Evolutionary conservation across 805 yeast species (phyloP).

Genomic region (Metschnikowia vanudenii): DNA sequence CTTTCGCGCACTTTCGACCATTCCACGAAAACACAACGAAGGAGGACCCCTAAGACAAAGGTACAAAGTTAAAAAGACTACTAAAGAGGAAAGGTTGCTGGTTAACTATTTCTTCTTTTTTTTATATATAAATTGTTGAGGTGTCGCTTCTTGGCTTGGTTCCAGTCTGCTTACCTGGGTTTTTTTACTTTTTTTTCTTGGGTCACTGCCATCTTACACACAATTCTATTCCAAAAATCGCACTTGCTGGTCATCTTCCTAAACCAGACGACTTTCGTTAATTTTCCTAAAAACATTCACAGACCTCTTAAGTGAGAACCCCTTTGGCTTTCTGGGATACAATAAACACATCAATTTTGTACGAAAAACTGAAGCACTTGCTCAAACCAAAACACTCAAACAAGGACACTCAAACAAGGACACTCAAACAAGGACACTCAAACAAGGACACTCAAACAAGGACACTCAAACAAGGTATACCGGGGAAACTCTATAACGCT

Average conservation of each 20-base stretch:
- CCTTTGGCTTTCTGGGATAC: no score
- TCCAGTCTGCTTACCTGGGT: background rate
- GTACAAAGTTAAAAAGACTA: no score
- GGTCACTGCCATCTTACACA: background rate
- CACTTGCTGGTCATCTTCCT: no score
- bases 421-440: no score
- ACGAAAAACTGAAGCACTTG: no score
- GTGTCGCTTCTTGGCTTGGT: background rate
- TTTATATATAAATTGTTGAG: background rate
- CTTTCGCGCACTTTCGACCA: background rate
- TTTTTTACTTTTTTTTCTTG: background rate
- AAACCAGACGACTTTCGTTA: background rate
- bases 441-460: no score
- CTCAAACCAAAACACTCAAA: no score
- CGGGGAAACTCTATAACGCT: background rate
- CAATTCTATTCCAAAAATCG: background rate
- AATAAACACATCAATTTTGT: no score
- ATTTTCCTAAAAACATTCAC: background rate
- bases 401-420: no score
- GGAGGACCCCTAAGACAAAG: background rate
- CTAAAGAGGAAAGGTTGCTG: constrained; percentile 3
- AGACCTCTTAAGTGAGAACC: no score
- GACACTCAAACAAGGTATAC: no score
- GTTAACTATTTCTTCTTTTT: background rate
- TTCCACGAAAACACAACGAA: background rate